Conservation (phyloP, 148 eudicot genomes). For the Rhododendron simsii region DNA sequence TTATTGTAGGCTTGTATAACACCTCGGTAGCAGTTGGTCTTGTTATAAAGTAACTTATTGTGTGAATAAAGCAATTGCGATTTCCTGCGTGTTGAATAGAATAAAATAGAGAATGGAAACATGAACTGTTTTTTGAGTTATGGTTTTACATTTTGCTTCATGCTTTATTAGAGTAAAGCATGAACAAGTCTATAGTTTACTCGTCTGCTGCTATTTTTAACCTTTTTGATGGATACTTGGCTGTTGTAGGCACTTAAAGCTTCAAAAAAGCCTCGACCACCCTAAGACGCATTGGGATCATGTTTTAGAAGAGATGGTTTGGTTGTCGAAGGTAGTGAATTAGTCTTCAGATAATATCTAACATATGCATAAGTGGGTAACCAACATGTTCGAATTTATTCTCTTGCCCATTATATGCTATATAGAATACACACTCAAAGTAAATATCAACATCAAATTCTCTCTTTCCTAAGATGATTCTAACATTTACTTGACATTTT, state of each 20-base stretch:
- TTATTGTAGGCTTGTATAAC: neutral
- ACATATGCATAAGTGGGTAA: neutral
- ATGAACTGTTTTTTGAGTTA: neutral
- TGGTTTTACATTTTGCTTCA: neutral
- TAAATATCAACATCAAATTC: neutral
- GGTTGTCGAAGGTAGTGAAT: conserved; percentile 85
- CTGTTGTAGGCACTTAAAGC: conserved; percentile 87
- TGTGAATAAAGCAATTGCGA: neutral
- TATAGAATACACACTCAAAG: neutral
- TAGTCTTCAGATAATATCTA: neutral
- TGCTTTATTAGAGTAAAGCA: neutral
- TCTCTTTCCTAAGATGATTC: neutral
- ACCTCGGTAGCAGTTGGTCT: neutral
- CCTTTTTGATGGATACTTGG: conserved; percentile 13
- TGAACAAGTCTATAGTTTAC: neutral
- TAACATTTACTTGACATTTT: neutral
- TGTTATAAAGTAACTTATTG: neutral
- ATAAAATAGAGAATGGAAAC: neutral
- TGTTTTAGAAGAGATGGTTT: conserved; percentile 95
- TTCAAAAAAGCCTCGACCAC: conserved; percentile 75
- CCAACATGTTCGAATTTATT: neutral
- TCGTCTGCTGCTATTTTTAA: neutral
- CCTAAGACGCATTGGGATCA: conserved; percentile 99
- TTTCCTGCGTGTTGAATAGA: neutral
- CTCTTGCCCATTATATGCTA: neutral